Base-by-base conservation (phyloP, 2,329 filamentous ascomycete genomes). In the Fulvia fulva region DNA sequence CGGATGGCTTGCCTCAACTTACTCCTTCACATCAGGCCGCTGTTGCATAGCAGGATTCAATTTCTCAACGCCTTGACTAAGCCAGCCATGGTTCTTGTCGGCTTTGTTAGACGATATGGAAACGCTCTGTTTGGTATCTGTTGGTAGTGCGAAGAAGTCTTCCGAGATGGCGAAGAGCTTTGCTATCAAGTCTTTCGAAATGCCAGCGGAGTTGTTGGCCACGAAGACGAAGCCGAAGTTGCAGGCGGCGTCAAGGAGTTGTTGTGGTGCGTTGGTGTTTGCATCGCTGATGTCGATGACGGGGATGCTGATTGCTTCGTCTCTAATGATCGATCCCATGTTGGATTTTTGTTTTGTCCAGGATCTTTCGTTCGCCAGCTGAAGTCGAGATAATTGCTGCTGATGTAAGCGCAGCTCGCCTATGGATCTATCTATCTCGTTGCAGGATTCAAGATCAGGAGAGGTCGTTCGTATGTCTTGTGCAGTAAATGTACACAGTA, bases 141-240 rank as follows among this genome's bases (percentile, higher is more conserved):
- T 56, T 0, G 91, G 85, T 12, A 87, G 83, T 0, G 78, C 76
- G 75, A 97, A 96, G 68, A 95, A 88, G 51, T 82, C 80, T 57
- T 68, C 56, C 78, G 94, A 91, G 70, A 96, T 74, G 14, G 81
- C 76, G 77, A 97, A 97, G 8, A 88, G 87, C 46, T 79, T 77
- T 9, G 89, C 81, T 43, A 97, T 84, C 54, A 87, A 82, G 26
- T 81, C 75, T 0, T 81, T 75, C 0, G 87, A 78, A 50, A 97
- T 90, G 32, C 59, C 63, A n/a, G 64, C 63, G 60, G 88, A 87
- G 22, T 85, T 81, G 69, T 90, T 92, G 70, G 86, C 87, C 68
- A 97, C 86, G 72, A 94, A 97, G 61, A 97, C 84, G 74, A 97
- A 97, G 61, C 93, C 93, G 75, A 91, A 88, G 55, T 87, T 85